These are phyloP conservation scores for Guyanaporus albipodus DNA, from an alignment of 768 basidiomycete species.

Conservation along the genomic window DNA sequence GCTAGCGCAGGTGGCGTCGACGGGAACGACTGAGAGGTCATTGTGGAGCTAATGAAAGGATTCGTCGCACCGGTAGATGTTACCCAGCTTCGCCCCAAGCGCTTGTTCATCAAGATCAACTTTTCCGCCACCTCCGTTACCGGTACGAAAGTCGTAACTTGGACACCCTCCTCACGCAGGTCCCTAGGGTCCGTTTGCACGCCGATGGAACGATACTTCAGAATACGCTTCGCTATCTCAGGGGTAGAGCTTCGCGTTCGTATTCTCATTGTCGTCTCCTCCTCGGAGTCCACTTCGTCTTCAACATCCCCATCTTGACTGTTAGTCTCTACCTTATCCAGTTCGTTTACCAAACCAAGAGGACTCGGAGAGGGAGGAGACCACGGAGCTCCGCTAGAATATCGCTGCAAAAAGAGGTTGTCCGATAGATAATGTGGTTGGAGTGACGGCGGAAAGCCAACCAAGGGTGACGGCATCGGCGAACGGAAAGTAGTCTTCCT, in stretches of 20 bases:
- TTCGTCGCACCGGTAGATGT: slow-evolving; percentile 13
- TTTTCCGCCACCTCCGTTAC: slow-evolving; percentile 19
- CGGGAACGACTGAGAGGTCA: slow-evolving; percentile 1
- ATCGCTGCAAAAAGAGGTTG: slow-evolving; percentile 69
- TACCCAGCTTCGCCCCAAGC: slow-evolving; percentile 19
- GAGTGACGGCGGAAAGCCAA: slow-evolving; percentile 54
- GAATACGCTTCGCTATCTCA: slow-evolving; percentile 16
- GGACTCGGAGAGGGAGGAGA: slow-evolving; percentile 40
- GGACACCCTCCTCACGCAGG: slow-evolving; percentile 53
- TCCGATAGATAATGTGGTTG: slow-evolving; percentile 86
- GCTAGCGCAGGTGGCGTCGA: slow-evolving; percentile 8
- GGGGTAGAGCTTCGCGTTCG: slow-evolving; percentile 36
- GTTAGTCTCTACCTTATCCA: slow-evolving; percentile 54
- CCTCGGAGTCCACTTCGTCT: slow-evolving; percentile 61
- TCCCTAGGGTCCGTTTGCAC: slow-evolving; percentile 65
- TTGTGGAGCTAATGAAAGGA: background rate
- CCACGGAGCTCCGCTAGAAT: slow-evolving; percentile 58
- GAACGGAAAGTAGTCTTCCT: slow-evolving; percentile 15
- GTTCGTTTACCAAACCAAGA: slow-evolving; percentile 24
- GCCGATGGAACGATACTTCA: slow-evolving; percentile 60
- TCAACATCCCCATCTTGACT: slow-evolving; percentile 84
- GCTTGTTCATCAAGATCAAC: slow-evolving; percentile 18
- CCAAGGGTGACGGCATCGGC: slow-evolving; percentile 32
- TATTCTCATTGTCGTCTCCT: slow-evolving; percentile 33
- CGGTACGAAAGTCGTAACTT: slow-evolving; percentile 40